Evolutionary conservation across 805 yeast genomes (phyloP).

Genomic region (Teunomyces stri): DNA sequence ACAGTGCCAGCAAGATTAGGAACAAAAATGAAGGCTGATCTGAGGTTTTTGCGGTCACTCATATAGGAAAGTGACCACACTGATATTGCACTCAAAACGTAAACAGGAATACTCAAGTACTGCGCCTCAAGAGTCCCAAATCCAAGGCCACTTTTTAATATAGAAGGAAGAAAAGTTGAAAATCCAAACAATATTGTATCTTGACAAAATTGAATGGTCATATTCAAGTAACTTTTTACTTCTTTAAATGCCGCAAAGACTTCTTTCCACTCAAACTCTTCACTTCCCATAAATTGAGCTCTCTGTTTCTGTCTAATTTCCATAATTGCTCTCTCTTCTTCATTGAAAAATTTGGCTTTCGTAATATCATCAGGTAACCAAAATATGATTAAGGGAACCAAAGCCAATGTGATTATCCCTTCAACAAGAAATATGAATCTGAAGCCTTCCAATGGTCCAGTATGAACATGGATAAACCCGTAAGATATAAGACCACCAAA

Average conservation of each 20-base stretch:
- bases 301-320: constrained; percentile 31
- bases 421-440: constrained; percentile 52
- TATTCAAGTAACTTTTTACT: constrained; percentile 31
- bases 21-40: constrained; percentile 30
- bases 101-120: constrained; percentile 40
- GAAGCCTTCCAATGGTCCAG: constrained; percentile 42
- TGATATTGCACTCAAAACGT: constrained; percentile 28
- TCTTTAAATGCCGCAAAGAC: constrained; percentile 34
- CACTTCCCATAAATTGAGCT: constrained; percentile 33
- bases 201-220: constrained; percentile 44
- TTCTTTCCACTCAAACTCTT: constrained; percentile 27
- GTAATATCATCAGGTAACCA: constrained; percentile 41
- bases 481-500: constrained; percentile 55
- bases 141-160: constrained; percentile 30
- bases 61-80: constrained; percentile 20
- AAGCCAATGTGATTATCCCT: constrained; percentile 40
- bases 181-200: constrained; percentile 44
- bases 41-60: constrained; percentile 25
- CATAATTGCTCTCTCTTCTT: constrained; percentile 36
- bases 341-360: constrained; percentile 38
- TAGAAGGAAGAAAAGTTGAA: constrained; percentile 40
- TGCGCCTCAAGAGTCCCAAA: constrained; percentile 29
- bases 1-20: constrained; percentile 23
- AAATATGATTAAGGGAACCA: constrained; percentile 32
- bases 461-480: constrained; percentile 35